Percentiles rank a stretch among this genome's conserved stretches.
Conservation (phyloP, 2,329 filamentous ascomycete species). For the Apiospora koreana region DNA sequence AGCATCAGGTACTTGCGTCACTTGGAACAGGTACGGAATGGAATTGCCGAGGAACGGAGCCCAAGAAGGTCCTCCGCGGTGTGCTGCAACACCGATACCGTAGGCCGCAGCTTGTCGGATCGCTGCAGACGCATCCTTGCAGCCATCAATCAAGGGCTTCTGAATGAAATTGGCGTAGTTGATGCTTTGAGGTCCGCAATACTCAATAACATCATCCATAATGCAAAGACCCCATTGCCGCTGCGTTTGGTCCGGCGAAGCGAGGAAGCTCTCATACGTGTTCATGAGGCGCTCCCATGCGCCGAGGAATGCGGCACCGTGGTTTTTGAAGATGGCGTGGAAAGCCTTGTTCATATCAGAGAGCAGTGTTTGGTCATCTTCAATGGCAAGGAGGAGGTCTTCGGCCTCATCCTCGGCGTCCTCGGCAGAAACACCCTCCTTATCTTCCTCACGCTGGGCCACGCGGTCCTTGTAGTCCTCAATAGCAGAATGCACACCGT, state of each 20-base stretch:
- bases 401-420: conserved; percentile 90
- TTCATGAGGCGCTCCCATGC: conserved; percentile 84
- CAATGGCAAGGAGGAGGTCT: conserved; percentile 85
- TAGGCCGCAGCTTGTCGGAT: conserved; percentile 93
- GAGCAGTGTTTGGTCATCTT: conserved; percentile 94
- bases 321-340: conserved; percentile 98
- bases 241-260: conserved; percentile 81
- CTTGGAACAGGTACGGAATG: conserved; percentile 81
- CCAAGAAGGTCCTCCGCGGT: conserved; percentile 87
- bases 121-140: conserved; percentile 81
- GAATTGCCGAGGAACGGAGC: conserved; percentile 81
- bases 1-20: conserved; percentile 77
- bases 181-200: conserved; percentile 87
- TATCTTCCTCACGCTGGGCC: conserved; percentile 78
- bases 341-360: conserved; percentile 99
- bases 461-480: conserved; percentile 93
- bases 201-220: conserved; percentile 96
- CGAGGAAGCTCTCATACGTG: conserved; percentile 85
- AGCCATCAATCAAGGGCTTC: conserved; percentile 81
- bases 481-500: conserved; percentile 79
- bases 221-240: conserved; percentile 99
- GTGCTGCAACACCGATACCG: conserved; percentile 91
- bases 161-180: conserved; percentile 85
- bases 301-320: conserved; percentile 79
- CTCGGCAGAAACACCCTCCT: conserved; percentile 70